Base-by-base conservation (phyloP, 2,329 filamentous ascomycete species). In the Podosphaera leucotricha region DNA sequence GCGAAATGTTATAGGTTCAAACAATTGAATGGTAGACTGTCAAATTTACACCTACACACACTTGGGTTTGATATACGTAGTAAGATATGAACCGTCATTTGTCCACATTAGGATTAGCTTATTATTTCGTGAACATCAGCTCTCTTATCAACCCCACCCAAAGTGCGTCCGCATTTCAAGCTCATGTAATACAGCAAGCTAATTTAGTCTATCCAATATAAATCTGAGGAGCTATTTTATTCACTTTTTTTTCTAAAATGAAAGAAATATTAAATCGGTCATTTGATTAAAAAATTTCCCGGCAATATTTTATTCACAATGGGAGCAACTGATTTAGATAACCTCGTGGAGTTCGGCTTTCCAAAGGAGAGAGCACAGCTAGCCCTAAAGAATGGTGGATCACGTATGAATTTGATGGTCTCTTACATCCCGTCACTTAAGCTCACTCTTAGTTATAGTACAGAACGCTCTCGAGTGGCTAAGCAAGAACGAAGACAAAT, bases 391-490 rank as follows among this genome's bases (percentile, higher is more conserved):
- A 83, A 81, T 57, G 72, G 76, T 11, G 84, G 85, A 49, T 80
- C 80, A 46, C 64, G 85, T 84, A 66, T 63, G 80, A 65, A 19
- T 42, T 19, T 41, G 28, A 7, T 37, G 7, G n/a, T 16, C 24
- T 16, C 21, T 43, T 24, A 18, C 11, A n/a, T 24, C n/a, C 6
- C 10, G 28, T 21, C 2, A 22, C 38, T 26, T 4, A 45, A 48
- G 6, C 52, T 54, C 36, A 50, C 35, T n/a, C 24, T 2, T 8
- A 6, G 53, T 16, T 42, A 43, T 24, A 87, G 82, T 94, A 40
- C 79, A 90, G 59, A 80, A 77, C 52, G 90, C 90, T 43, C 71
- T 98, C 46, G 82, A 93, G 64, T 98, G 90, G 90, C 72, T 98
- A 1, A 86, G 92, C 59, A 73, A 80, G 54, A 92, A 92, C 58